Conservation (phyloP, 108 stramenopile species). For the Conticribra guillardii region DNA sequence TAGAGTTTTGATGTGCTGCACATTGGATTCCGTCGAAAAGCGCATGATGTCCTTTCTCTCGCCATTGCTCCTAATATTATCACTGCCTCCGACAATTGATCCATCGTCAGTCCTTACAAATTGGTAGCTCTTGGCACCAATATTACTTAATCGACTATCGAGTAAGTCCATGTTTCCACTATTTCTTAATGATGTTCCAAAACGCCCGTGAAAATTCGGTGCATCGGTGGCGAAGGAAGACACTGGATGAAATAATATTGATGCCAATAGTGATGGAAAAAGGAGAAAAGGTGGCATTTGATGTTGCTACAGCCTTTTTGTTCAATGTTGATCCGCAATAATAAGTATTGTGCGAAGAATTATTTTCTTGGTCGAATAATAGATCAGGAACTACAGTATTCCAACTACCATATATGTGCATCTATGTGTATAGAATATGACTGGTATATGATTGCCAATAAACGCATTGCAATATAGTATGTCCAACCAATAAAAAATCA, state of each 20-base stretch:
- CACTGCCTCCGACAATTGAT: not conserved
- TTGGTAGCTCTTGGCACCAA: not conserved
- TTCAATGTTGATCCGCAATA: no score
- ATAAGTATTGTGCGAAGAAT: no score
- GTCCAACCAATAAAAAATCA: no score
- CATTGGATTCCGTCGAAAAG: not conserved
- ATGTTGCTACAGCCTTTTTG: no score
- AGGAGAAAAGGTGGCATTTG: conserved; percentile 1
- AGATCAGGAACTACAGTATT: no score
- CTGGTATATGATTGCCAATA: no score
- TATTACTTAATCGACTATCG: not conserved
- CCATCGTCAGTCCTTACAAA: not conserved
- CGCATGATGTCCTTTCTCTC: not conserved
- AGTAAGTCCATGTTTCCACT: not conserved
- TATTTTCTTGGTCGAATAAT: no score
- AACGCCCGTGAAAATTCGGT: not conserved
- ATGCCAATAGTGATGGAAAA: no score
- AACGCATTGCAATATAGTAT: no score
- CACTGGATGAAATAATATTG: no score
- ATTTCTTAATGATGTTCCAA: not conserved
- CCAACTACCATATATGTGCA: no score
- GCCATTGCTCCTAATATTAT: not conserved
- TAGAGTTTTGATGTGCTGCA: not conserved
- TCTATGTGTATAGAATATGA: no score
- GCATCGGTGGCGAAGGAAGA: not conserved